These are phyloP conservation scores for Omphalotus guepiniiformis DNA, from an alignment of 768 basidiomycete species.

Conservation along the genomic window DNA sequence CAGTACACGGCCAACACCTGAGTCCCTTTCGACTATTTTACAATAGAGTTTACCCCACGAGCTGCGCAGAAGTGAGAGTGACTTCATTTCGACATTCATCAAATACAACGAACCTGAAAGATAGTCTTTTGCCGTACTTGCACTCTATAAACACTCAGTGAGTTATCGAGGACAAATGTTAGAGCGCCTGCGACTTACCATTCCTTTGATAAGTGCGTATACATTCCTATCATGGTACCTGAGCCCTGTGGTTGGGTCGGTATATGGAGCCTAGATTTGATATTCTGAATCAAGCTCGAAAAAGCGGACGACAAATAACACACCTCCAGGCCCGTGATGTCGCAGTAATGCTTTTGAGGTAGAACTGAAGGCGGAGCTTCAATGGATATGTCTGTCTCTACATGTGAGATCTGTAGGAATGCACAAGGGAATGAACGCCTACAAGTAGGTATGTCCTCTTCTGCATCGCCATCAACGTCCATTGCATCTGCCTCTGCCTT, in stretches of 20 bases:
- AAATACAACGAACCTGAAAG: slow-evolving; percentile 45
- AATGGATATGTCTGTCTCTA: slow-evolving; percentile 60
- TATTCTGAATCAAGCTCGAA: not conserved
- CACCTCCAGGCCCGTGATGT: slow-evolving; percentile 84
- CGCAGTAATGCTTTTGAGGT: slow-evolving; percentile 75
- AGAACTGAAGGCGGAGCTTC: slow-evolving; percentile 82
- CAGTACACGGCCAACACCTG: no score
- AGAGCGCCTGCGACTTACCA: slow-evolving; percentile 40
- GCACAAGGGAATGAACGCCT: not conserved
- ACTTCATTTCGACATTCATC: not conserved
- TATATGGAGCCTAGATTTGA: slow-evolving; percentile 75
- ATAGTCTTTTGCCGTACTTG: slow-evolving; percentile 72
- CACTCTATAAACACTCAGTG: slow-evolving; percentile 38
- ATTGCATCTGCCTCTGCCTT: slow-evolving; percentile 43
- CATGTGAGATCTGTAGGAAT: not conserved
- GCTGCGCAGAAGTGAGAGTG: slow-evolving; percentile 10
- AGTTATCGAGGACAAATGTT: not conserved
- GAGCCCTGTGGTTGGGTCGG: slow-evolving; percentile 74
- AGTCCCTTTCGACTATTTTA: no score
- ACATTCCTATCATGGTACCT: slow-evolving; percentile 84
- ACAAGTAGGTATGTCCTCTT: slow-evolving; percentile 74
- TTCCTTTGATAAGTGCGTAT: slow-evolving; percentile 74
- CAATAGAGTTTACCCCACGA: slow-evolving; percentile 46
- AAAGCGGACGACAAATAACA: slow-evolving; percentile 2
- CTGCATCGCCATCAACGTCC: slow-evolving; percentile 50